Percentiles rank a stretch among this genome's conserved stretches.
Conservation (phyloP, 345 rosid genomes). For the Moringa oleifera region DNA sequence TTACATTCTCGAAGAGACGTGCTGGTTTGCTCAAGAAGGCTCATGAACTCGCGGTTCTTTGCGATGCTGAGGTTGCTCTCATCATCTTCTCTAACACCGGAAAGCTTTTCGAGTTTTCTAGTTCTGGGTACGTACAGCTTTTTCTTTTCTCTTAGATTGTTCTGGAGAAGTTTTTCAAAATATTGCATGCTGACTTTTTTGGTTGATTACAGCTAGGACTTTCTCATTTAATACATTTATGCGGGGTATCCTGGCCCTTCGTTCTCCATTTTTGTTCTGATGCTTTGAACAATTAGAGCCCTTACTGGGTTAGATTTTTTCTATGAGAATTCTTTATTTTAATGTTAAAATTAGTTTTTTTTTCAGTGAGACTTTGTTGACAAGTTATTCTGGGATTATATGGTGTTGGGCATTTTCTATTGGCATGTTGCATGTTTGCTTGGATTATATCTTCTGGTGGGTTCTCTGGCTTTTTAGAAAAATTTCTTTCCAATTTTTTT, state of each 20-base stretch:
- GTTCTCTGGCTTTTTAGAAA: slow-evolving; percentile 1
- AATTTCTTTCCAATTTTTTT: background rate
- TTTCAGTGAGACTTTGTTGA: slow-evolving; percentile 1
- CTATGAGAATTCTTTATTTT: slow-evolving; percentile 1
- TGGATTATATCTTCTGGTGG: slow-evolving; percentile 9
- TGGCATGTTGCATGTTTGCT: slow-evolving; percentile 20
- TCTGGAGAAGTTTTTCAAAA: background rate
- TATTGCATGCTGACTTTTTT: slow-evolving; percentile 1
- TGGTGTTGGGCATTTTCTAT: background rate
- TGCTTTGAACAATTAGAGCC: background rate
- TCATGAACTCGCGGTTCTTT: slow-evolving; percentile 78
- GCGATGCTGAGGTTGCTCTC: slow-evolving; percentile 94
- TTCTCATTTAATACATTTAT: background rate
- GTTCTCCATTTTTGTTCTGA: background rate
- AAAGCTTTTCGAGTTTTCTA: slow-evolving; percentile 83
- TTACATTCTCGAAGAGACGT: slow-evolving; percentile 93
- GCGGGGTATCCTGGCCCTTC: slow-evolving; percentile 8
- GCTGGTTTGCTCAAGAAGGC: slow-evolving; percentile 89
- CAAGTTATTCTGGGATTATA: background rate
- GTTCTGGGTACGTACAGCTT: slow-evolving; percentile 48
- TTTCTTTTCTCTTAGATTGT: background rate
- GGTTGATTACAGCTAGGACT: background rate
- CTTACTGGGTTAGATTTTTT: background rate
- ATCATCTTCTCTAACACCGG: slow-evolving; percentile 91
- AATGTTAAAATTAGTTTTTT: background rate